A percentile compares a stretch with the other conserved stretches of the same genome.
These are phyloP conservation scores for Metschnikowia kofuensis DNA, from an alignment of 805 yeast genomes.

Conservation along the genomic window DNA sequence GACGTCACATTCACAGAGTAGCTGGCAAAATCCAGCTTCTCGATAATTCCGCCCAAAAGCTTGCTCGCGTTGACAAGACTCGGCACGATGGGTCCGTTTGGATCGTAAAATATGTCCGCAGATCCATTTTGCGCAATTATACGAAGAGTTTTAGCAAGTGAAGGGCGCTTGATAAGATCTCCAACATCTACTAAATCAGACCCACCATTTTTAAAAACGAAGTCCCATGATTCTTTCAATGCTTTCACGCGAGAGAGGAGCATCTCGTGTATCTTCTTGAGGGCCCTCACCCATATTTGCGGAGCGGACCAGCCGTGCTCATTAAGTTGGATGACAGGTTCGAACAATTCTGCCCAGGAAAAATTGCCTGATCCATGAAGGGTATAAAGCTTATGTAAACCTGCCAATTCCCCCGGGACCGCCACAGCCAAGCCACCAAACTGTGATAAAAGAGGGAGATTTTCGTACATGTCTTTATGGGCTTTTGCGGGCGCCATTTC, in stretches of 20 bases:
- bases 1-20: conserved; percentile 53
- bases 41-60: conserved; percentile 64
- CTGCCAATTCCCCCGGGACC: conserved; percentile 89
- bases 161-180: conserved; percentile 57
- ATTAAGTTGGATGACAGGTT: conserved; percentile 70
- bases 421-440: conserved; percentile 88
- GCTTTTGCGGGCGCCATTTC: conserved; percentile 79
- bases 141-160: conserved; percentile 64
- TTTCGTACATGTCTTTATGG: conserved; percentile 60
- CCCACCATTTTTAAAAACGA: conserved; percentile 37
- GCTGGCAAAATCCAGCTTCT: conserved; percentile 58
- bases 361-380: conserved; percentile 69
- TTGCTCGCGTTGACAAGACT: conserved; percentile 50
- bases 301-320: conserved; percentile 46
- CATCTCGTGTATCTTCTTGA: conserved; percentile 27
- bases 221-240: conserved; percentile 51
- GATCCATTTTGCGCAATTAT: conserved; percentile 75
- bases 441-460: conserved; percentile 48
- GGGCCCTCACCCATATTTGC: conserved; percentile 28
- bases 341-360: conserved; percentile 67
- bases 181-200: conserved; percentile 44
- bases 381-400: conserved; percentile 60
- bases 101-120: conserved; percentile 77
- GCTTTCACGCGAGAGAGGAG: conserved; percentile 28
- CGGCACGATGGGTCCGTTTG: conserved; percentile 69